Conservation (phyloP, 495 filamentous ascomycete genomes). For the Annulohypoxylon stygium region DNA sequence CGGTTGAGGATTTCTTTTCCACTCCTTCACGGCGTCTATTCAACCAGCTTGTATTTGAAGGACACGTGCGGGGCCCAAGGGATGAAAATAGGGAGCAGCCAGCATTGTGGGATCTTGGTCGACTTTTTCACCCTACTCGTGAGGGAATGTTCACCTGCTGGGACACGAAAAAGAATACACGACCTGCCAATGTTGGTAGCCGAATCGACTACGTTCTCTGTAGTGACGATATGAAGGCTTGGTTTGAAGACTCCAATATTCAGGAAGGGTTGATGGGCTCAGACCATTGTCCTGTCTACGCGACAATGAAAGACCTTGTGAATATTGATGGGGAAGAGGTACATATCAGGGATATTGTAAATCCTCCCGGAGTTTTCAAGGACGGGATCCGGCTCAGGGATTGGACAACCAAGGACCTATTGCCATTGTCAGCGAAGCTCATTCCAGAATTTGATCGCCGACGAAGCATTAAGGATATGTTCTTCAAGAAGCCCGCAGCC, state of each 20-base stretch:
- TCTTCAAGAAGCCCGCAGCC: slow-evolving; percentile 66
- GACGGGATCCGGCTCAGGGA: slow-evolving; percentile 75
- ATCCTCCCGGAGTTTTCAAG: slow-evolving; percentile 79
- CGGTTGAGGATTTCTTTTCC: slow-evolving; percentile 77
- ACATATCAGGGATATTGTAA: slow-evolving; percentile 80
- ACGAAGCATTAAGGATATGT: slow-evolving; percentile 93
- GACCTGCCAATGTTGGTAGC: slow-evolving; percentile 91
- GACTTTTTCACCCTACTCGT: slow-evolving; percentile 82
- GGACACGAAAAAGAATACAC: slow-evolving; percentile 86
- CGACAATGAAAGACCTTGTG: slow-evolving; percentile 75
- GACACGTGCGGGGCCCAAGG: slow-evolving; percentile 75
- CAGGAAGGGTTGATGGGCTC: slow-evolving; percentile 96
- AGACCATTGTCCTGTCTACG: slow-evolving; percentile 96
- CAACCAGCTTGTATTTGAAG: slow-evolving; percentile 83
- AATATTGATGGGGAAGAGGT: slow-evolving; percentile 61
- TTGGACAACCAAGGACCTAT: slow-evolving; percentile 72
- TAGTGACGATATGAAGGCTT: slow-evolving; percentile 81
- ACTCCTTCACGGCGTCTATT: slow-evolving; percentile 82
- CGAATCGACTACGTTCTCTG: slow-evolving; percentile 95
- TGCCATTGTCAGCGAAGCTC: slow-evolving; percentile 82
- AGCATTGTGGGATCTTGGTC: slow-evolving; percentile 86
- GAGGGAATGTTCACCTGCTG: slow-evolving; percentile 96
- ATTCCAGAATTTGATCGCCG: slow-evolving; percentile 90
- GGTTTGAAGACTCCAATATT: slow-evolving; percentile 91
- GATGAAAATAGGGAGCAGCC: slow-evolving; percentile 80